phyloP scores from a whole-genome alignment of 1,284 basidiomycete species.

The Megacollybia platyphylla region DNA sequence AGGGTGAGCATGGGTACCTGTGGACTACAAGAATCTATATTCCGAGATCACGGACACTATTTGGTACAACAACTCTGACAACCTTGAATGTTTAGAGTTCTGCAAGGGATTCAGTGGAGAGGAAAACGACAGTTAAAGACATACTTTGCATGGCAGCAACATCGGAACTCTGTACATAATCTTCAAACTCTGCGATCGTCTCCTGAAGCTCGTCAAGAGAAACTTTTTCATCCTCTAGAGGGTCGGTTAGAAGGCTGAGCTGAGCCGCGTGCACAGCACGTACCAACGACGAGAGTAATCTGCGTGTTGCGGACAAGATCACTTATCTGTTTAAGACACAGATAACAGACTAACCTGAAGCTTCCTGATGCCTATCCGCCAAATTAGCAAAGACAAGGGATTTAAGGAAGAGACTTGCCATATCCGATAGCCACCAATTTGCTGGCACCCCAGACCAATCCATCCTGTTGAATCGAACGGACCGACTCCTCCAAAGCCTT shows the following conservation, averaged over 20 bases:
- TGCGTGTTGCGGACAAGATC: conserved; percentile 24
- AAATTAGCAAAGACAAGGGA: not conserved
- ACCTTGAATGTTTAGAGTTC: conserved; percentile 19
- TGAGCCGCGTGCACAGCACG: conserved; percentile 16
- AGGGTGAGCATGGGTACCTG: too few relatives aligned
- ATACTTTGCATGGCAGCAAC: conserved; percentile 83
- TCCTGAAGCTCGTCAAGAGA: conserved; percentile 94
- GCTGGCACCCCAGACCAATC: conserved; percentile 90
- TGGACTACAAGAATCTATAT: too few relatives aligned
- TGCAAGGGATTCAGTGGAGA: conserved; percentile 10
- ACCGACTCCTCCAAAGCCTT: conserved; percentile 72
- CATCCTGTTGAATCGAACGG: conserved; percentile 80
- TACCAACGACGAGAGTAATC: conserved; percentile 91
- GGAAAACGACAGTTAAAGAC: conserved; percentile 14
- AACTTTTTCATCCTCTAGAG: conserved; percentile 84
- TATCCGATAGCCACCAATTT: conserved; percentile 92
- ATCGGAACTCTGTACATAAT: conserved; percentile 93
- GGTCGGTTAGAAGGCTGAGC: conserved; percentile 2
- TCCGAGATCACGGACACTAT: not conserved
- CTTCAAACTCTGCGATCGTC: conserved; percentile 78
- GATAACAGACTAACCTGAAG: conserved; percentile 62
- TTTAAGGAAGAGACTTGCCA: conserved; percentile 25
- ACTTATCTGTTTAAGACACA: not conserved
- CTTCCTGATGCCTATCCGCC: conserved; percentile 50
- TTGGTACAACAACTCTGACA: not conserved